A percentile compares a stretch with the other conserved stretches of the same genome.
phyloP scores from a whole-genome alignment of 75 land plant species.

The Larix kaempferi region DNA sequence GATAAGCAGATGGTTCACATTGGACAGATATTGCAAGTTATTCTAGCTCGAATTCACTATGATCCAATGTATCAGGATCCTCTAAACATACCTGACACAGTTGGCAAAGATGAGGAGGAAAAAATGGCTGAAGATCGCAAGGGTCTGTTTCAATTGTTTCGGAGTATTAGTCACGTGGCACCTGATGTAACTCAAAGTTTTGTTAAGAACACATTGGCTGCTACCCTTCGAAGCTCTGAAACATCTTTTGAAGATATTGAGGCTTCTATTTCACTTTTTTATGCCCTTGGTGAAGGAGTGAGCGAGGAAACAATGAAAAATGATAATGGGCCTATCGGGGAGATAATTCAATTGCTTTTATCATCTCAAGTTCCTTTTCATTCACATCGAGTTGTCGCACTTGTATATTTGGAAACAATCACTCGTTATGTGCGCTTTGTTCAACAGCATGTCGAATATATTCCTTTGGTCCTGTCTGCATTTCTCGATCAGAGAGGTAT shows the following conservation, averaged over 20 bases:
- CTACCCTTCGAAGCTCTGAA: constrained; percentile 44
- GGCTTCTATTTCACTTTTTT: constrained; percentile 74
- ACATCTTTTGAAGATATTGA: constrained; percentile 85
- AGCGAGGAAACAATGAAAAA: constrained; percentile 66
- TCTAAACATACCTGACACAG: constrained; percentile 71
- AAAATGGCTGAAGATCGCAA: constrained; percentile 80
- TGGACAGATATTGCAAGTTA: constrained; percentile 73
- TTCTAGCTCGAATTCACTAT: constrained; percentile 55
- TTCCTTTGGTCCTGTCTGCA: constrained; percentile 67
- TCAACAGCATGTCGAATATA: constrained; percentile 73
- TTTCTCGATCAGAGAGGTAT: constrained; percentile 97
- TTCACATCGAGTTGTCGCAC: constrained; percentile 86
- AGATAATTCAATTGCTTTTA: constrained; percentile 69
- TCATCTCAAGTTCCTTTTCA: constrained; percentile 69
- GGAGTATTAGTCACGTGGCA: constrained; percentile 78
- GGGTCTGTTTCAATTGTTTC: constrained; percentile 72
- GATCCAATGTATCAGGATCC: constrained; percentile 62
- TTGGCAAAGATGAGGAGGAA: constrained; percentile 92
- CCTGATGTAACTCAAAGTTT: constrained; percentile 81
- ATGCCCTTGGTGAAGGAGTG: constrained; percentile 80
- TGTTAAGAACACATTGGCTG: constrained; percentile 54
- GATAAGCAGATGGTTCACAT: constrained; percentile 67
- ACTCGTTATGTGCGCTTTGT: constrained; percentile 82
- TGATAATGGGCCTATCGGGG: constrained; percentile 59
- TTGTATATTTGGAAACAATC: constrained; percentile 81